Base-by-base conservation (phyloP, 352 stramenopile species). In the Pythium myriotylum region DNA sequence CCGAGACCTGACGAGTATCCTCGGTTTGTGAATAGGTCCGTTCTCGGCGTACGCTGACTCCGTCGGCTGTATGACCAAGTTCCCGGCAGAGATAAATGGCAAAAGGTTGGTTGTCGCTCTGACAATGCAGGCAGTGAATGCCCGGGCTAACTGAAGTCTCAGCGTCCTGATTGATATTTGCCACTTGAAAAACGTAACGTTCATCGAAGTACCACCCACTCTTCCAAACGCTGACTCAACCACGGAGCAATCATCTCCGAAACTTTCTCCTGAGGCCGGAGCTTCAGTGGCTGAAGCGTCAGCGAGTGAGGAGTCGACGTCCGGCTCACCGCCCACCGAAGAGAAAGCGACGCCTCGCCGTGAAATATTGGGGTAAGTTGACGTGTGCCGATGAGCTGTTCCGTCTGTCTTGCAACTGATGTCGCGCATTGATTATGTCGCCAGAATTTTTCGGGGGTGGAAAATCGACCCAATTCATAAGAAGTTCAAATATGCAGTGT, bases 401-500 rank as follows among this genome's bases (percentile, higher is more conserved):
- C n/a, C n/a, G n/a, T n/a, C n/a, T n/a, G n/a, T n/a, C n/a, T n/a
- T n/a, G n/a, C n/a, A n/a, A n/a, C n/a, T n/a, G n/a, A n/a, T n/a
- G n/a, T n/a, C n/a, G n/a, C n/a, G 6, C 12, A 0, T 51, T 42
- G 13, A 19, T 45, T 53, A 3, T 33, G 5, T 19, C 5, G 43
- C 24, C 43, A 92, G 84, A 32, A 85, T 94, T 50, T 94, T 85
- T 54, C 78, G 76, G 13, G 84, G 84, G 40, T 94, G 84, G 84
- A 74, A 84, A 33, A 78, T 94, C 29, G 84, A 94, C 65, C 84
- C 84, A 14, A 88, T 92, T 51, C 81, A 77, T 19, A 67, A 87
- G 33, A 72, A 79, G 29, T 94, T 90, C 77, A 94, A 94, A 55
- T 73, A 89, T 23, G 86, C 88, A 62, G 56, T 86, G 14, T 94